Percentiles rank a stretch among this genome's conserved stretches.
These are phyloP conservation scores for Plasmodium yoelii DNA, from an alignment of 169 alveolate species.

Conservation along the genomic window DNA sequence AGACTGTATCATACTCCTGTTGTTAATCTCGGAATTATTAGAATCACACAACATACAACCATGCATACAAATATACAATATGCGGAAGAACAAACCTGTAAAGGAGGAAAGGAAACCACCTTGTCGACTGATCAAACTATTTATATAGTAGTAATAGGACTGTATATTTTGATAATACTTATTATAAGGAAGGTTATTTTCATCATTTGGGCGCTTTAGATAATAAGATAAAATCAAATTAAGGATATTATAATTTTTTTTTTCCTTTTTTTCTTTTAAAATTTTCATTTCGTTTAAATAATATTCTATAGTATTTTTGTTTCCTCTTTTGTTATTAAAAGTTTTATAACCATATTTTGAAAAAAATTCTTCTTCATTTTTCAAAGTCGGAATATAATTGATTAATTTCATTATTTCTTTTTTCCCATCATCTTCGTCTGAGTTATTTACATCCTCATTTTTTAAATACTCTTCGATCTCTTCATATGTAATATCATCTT, in stretches of 20 bases:
- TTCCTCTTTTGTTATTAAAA: not conserved
- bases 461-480: slow-evolving; percentile 69
- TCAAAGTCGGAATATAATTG: slow-evolving; percentile 44
- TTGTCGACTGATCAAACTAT: slow-evolving; percentile 19
- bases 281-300: slow-evolving; percentile 69
- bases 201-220: slow-evolving; percentile 12
- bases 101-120: not conserved
- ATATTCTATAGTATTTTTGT: slow-evolving; percentile 65
- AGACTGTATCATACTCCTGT: too few relatives aligned
- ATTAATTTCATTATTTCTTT: slow-evolving; percentile 75
- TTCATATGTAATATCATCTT: slow-evolving; percentile 69
- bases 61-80: too few relatives aligned
- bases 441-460: slow-evolving; percentile 36
- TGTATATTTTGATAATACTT: slow-evolving; percentile 45
- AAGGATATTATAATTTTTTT: slow-evolving; percentile 56
- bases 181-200: slow-evolving; percentile 4
- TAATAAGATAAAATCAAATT: slow-evolving; percentile 52
- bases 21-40: too few relatives aligned
- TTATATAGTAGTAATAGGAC: slow-evolving; percentile 54
- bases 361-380: slow-evolving; percentile 63
- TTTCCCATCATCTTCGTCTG: slow-evolving; percentile 41
- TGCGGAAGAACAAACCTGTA: too few relatives aligned
- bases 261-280: slow-evolving; percentile 44
- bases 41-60: too few relatives aligned
- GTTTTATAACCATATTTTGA: slow-evolving; percentile 49